Evolutionary conservation across 2,329 filamentous ascomycete species (phyloP).

Genomic region (Trichoderma guizhouense): DNA sequence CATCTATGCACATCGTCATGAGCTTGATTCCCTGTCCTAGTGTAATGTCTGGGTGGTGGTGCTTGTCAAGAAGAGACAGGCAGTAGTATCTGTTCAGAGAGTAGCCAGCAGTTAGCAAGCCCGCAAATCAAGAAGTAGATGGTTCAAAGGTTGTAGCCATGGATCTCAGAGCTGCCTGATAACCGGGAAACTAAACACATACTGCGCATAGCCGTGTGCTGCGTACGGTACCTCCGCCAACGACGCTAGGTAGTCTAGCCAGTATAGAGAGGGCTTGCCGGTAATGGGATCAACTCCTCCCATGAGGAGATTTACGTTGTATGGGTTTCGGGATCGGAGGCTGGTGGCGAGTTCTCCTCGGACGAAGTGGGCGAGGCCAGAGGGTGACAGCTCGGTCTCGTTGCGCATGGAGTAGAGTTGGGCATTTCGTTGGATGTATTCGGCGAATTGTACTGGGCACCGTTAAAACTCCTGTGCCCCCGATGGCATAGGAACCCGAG

Average conservation of each 20-base stretch:
- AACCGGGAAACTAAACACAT: constrained; percentile 36
- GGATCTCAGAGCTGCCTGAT: neutral
- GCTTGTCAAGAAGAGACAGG: constrained; percentile 94
- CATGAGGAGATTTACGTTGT: constrained; percentile 93
- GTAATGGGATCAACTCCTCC: constrained; percentile 92
- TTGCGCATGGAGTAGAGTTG: constrained; percentile 99
- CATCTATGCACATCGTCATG: constrained; percentile 90
- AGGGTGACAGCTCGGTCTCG: constrained; percentile 84
- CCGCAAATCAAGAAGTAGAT: neutral
- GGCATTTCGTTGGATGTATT: constrained; percentile 98
- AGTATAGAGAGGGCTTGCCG: constrained; percentile 87
- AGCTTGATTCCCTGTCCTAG: constrained; percentile 89
- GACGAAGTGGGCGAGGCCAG: constrained; percentile 88
- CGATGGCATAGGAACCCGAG: neutral
- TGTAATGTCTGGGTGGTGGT: constrained; percentile 91
- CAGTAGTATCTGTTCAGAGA: constrained; percentile 76
- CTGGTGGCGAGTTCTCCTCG: constrained; percentile 89
- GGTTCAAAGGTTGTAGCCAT: neutral
- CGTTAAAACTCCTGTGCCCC: constrained; percentile 24
- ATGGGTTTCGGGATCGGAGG: constrained; percentile 86
- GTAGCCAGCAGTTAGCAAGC: neutral
- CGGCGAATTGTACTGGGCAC: constrained; percentile 88
- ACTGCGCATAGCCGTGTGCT: constrained; percentile 97
- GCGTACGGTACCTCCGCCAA: constrained; percentile 88
- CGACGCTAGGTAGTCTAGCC: constrained; percentile 94